phyloP scores from a whole-genome alignment of 805 yeast genomes.

The Yamadazyma akitaensis region DNA sequence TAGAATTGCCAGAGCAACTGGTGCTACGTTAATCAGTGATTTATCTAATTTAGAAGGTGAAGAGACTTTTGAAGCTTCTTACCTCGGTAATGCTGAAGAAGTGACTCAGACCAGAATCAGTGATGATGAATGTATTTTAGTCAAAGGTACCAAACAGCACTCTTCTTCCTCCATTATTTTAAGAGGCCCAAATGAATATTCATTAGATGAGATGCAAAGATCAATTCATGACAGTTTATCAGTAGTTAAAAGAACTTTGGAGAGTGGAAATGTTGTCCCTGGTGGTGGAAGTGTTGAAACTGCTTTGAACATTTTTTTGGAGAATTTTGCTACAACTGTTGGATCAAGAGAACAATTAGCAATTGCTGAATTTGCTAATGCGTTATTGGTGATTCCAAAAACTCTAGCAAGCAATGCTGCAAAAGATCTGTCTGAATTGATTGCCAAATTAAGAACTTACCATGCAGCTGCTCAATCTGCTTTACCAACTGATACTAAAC shows the following conservation, averaged over 20 bases:
- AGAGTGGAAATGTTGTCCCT: constrained; percentile 91
- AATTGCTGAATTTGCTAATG: constrained; percentile 93
- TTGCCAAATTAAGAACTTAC: constrained; percentile 92
- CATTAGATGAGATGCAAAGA: constrained; percentile 98
- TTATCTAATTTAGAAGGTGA: constrained; percentile 96
- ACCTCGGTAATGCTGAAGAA: constrained; percentile 85
- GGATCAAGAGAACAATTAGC: constrained; percentile 98
- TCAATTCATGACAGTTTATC: constrained; percentile 91
- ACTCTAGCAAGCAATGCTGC: constrained; percentile 97
- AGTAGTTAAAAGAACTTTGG: constrained; percentile 94
- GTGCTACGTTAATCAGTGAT: constrained; percentile 84
- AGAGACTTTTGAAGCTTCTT: constrained; percentile 81
- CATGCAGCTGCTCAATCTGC: constrained; percentile 94
- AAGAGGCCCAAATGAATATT: constrained; percentile 94
- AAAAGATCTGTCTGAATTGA: constrained; percentile 90
- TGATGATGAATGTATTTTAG: constrained; percentile 94
- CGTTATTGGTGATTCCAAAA: constrained; percentile 89
- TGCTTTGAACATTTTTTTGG: constrained; percentile 90
- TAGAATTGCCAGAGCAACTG: constrained; percentile 96
- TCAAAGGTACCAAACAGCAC: constrained; percentile 87
- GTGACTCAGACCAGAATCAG: constrained; percentile 88
- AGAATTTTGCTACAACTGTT: constrained; percentile 95
- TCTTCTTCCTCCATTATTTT: constrained; percentile 87
- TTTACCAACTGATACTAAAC: constrained; percentile 74
- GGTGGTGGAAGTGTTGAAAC: constrained; percentile 99